Evolutionary conservation across 2,329 filamentous ascomycete species (phyloP), one percentile per base, ranked within the genome.

Genomic region (Botrytis fabae): DNA sequence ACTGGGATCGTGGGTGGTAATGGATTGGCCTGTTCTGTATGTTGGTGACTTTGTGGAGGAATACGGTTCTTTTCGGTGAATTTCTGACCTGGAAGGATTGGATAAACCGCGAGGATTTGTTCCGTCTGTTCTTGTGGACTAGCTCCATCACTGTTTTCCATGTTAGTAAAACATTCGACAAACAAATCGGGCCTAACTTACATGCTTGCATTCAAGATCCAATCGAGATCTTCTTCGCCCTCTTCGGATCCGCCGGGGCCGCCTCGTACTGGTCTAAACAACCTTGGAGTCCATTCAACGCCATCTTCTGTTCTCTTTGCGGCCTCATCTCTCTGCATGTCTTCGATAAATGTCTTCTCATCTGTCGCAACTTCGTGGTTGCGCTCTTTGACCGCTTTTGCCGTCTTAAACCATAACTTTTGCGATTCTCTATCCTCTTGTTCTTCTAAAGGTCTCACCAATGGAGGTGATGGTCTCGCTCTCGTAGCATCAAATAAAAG

Each of bases 291-390:
- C 96, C 96, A 99, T 76, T 97, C 93, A 12, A 94, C 85, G 20
- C 92, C 92, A 18, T 95, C 90, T 65, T 94, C 91, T 46, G 88
- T 88, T 78, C 96, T 88, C 79, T 89, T 89, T 28, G 94, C 92
- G 2, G 96, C 94, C 80, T 98, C 95, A 75, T 95, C 91, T 79
- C 96, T 89, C 82, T 99, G 96, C 80, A 89, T 90, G 79, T 98
- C 95, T 81, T 99, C 96, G 74, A 99, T 93, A 81, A 92, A 93
- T n/a, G 93, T 95, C 85, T 99, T 99, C 80, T 98, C 95, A 75
- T 96, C 93, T 0, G 96, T 99, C 6, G 96, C 96, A 14, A 92
- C 83, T 77, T 93, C 92, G 79, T 99, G 96, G 78, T 99, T 95
- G 73, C 91, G 90, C 66, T 92, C 90, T 80, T 91, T 92, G 75